A percentile compares a stretch with the other conserved stretches of the same genome.
Evolutionary conservation across 2,329 filamentous ascomycete genomes (phyloP).

Genomic region (Aspergillus floridensis): DNA sequence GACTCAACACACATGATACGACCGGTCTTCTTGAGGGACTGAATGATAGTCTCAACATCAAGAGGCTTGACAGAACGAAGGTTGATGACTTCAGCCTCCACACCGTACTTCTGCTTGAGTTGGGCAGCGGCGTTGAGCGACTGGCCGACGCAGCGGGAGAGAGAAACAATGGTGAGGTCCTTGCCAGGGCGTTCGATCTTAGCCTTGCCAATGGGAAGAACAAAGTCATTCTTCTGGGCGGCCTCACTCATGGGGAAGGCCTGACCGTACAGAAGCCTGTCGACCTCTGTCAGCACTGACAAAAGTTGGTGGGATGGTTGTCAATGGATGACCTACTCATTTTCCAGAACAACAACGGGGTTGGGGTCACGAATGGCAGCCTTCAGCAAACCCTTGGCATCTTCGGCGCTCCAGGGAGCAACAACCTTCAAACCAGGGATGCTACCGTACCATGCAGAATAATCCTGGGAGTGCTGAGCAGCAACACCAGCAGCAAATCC

Average conservation of each 20-base stretch:
- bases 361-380: constrained; percentile 97
- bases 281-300: constrained; percentile 30
- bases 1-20: constrained; percentile 90
- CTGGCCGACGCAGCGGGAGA: constrained; percentile 94
- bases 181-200: constrained; percentile 97
- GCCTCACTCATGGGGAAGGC: constrained; percentile 96
- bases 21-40: constrained; percentile 98
- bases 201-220: constrained; percentile 96
- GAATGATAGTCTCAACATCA: constrained; percentile 90
- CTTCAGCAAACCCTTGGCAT: constrained; percentile 97
- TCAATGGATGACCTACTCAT: constrained; percentile 58
- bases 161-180: constrained; percentile 90
- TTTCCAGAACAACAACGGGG: constrained; percentile 87
- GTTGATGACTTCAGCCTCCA: constrained; percentile 96
- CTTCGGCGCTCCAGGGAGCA: constrained; percentile 91
- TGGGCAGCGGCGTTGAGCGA: constrained; percentile 82
- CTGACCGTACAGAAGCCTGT: constrained; percentile 80
- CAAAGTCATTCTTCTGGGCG: constrained; percentile 93
- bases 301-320: background rate
- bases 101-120: constrained; percentile 93
- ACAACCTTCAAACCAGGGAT: constrained; percentile 98
- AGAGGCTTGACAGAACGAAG: constrained; percentile 95
- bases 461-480: constrained; percentile 98
- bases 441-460: constrained; percentile 97
- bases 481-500: constrained; percentile 94